These are phyloP conservation scores for Tricholoma terreum DNA, from an alignment of 768 basidiomycete species.

Conservation along the genomic window DNA sequence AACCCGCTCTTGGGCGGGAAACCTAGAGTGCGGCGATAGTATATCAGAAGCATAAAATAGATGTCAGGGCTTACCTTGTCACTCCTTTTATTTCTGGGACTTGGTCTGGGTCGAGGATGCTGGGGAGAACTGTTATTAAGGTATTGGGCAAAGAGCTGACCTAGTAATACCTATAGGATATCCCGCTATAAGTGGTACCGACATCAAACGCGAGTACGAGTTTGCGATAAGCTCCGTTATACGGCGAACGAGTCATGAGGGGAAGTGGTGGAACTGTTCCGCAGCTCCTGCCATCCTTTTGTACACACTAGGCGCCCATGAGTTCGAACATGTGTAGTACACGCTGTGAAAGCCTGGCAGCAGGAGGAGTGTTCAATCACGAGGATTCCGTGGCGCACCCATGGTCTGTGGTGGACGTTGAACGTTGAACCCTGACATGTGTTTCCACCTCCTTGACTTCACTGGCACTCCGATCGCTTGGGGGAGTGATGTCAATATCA, in stretches of 20 bases:
- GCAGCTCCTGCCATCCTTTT: conserved; percentile 1
- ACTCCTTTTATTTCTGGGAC: conserved; percentile 35
- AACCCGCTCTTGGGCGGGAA: conserved; percentile 44
- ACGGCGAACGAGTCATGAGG: conserved; percentile 1
- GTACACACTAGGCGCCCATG: neutral
- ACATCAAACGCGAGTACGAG: conserved; percentile 8
- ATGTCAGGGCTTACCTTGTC: conserved; percentile 22
- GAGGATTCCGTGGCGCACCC: no score
- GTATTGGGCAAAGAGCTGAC: neutral
- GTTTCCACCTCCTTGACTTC: no score
- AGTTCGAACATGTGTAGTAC: neutral
- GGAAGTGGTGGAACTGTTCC: neutral
- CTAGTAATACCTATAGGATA: conserved; percentile 14
- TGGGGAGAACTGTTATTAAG: neutral
- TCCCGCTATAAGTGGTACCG: conserved; percentile 9
- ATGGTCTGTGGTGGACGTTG: no score
- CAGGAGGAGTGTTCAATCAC: no score
- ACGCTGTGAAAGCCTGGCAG: neutral
- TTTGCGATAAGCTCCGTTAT: conserved; percentile 7
- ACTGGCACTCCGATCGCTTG: no score
- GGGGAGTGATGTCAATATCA: no score
- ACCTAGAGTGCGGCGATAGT: conserved; percentile 24
- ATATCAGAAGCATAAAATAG: neutral
- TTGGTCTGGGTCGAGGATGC: conserved; percentile 35
- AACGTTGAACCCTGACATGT: no score